Percentiles rank a stretch among this genome's conserved stretches.
Evolutionary conservation across 441 rosid species (phyloP).

Genomic region (Macaranga tanarius): DNA sequence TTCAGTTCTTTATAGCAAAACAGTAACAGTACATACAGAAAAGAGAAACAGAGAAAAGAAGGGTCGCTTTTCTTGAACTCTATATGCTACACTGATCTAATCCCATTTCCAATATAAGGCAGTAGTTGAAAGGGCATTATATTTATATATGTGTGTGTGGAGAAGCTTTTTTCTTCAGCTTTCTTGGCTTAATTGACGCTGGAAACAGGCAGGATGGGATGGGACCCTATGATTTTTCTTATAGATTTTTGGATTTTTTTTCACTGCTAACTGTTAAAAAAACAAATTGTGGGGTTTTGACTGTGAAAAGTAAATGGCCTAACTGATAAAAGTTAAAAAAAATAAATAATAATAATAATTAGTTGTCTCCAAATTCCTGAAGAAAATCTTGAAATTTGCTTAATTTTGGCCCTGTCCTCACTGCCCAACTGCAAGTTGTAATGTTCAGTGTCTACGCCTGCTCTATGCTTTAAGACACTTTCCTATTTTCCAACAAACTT

Average conservation of each 20-base stretch:
- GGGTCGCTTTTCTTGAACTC: slow-evolving; percentile 12
- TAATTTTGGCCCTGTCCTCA: background rate
- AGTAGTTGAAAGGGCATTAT: background rate
- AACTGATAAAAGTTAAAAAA: background rate
- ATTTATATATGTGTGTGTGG: background rate
- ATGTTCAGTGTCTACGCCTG: background rate
- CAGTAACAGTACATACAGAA: slow-evolving; percentile 2
- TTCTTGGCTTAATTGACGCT: slow-evolving; percentile 20
- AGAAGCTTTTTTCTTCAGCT: background rate
- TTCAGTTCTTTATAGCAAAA: slow-evolving; percentile 22
- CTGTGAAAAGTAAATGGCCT: slow-evolving; percentile 3
- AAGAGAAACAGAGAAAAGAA: background rate
- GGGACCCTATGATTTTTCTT: slow-evolving; percentile 9
- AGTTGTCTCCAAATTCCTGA: background rate
- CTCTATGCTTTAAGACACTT: too few relatives aligned
- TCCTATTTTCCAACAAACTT: too few relatives aligned
- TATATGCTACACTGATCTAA: background rate
- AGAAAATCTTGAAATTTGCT: slow-evolving; percentile 1
- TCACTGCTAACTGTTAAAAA: slow-evolving; percentile 26
- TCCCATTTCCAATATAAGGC: background rate
- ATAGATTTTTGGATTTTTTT: slow-evolving; percentile 8
- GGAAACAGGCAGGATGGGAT: slow-evolving; percentile 11
- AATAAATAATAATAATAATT: too few relatives aligned
- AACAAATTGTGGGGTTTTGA: background rate
- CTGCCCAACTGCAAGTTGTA: background rate